Evolutionary conservation across 2,329 filamentous ascomycete genomes (phyloP).

Genomic region (Ophiocordyceps robertsii): DNA sequence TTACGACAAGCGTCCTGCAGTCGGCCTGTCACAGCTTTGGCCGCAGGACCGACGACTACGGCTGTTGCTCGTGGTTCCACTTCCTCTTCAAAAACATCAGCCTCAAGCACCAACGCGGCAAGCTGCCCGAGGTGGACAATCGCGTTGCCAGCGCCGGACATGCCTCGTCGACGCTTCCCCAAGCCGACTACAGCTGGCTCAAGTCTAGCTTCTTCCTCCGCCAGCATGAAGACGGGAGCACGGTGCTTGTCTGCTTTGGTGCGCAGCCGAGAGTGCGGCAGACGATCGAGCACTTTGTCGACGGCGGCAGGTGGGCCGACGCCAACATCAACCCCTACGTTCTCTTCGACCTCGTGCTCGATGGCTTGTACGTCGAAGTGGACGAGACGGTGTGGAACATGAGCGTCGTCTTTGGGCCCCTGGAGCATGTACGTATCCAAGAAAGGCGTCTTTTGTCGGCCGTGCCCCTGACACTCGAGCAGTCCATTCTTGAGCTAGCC

Average conservation of each 20-base stretch:
- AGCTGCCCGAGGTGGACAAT: constrained; percentile 12
- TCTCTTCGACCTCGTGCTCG: constrained; percentile 14
- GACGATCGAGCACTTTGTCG: constrained; percentile 11
- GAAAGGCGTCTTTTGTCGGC: neutral
- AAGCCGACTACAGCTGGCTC: constrained; percentile 15
- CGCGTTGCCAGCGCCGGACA: constrained; percentile 3
- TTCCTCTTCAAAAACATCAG: constrained; percentile 20
- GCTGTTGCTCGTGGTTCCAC: constrained; percentile 19
- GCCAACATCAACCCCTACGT: constrained; percentile 12
- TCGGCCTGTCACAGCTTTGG: constrained; percentile 21
- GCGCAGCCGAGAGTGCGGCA: constrained; percentile 8
- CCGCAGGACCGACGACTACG: constrained; percentile 9
- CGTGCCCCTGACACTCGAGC: neutral
- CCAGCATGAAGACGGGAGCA: constrained; percentile 5
- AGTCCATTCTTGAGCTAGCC: constrained; percentile 13
- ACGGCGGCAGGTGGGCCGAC: constrained; percentile 11
- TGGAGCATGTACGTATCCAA: constrained; percentile 11
- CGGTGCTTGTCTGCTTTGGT: constrained; percentile 13
- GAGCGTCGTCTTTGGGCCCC: constrained; percentile 14
- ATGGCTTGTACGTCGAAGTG: constrained; percentile 13
- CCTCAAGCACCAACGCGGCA: constrained; percentile 6
- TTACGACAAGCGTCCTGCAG: constrained; percentile 15
- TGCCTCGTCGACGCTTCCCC: constrained; percentile 8
- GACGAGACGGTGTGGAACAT: constrained; percentile 16
- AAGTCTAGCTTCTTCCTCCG: constrained; percentile 14